phyloP scores from a whole-genome alignment of 1,284 basidiomycete genomes.

The Tranzscheliella williamsii region DNA sequence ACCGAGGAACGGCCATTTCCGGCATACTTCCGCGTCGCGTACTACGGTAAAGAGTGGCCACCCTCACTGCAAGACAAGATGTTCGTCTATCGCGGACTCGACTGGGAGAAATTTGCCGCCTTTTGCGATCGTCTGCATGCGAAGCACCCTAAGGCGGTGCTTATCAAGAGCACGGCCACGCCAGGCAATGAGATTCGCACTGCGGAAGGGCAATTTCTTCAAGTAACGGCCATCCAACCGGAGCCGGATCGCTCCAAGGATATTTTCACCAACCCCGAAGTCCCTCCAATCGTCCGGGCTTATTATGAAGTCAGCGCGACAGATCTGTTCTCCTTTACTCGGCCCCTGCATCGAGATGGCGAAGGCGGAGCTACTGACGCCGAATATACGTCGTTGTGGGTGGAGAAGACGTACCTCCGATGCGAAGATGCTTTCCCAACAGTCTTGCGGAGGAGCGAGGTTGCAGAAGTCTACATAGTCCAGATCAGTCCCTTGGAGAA shows the following conservation, averaged over 20 bases:
- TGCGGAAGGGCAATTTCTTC: constrained; percentile 61
- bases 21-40: constrained; percentile 84
- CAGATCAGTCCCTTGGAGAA: constrained; percentile 86
- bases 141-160: constrained; percentile 84
- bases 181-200: constrained; percentile 67
- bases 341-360: constrained; percentile 57
- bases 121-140: constrained; percentile 88
- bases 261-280: constrained; percentile 83
- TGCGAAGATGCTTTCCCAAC: constrained; percentile 86
- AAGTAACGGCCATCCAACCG: constrained; percentile 81
- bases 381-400: constrained; percentile 66
- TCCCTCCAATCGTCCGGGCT: constrained; percentile 75
- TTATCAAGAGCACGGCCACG: constrained; percentile 75
- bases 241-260: constrained; percentile 79
- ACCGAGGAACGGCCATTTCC: constrained; percentile 49
- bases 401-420: constrained; percentile 70
- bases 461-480: constrained; percentile 73
- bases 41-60: constrained; percentile 83
- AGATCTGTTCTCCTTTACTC: constrained; percentile 68
- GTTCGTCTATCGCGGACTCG: constrained; percentile 82
- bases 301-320: constrained; percentile 78
- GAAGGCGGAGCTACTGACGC: constrained; percentile 53
- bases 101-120: constrained; percentile 79
- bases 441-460: constrained; percentile 84
- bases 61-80: constrained; percentile 79